Base-by-base conservation (phyloP, 345 rosid genomes). In the Rubroshorea leprosula region DNA sequence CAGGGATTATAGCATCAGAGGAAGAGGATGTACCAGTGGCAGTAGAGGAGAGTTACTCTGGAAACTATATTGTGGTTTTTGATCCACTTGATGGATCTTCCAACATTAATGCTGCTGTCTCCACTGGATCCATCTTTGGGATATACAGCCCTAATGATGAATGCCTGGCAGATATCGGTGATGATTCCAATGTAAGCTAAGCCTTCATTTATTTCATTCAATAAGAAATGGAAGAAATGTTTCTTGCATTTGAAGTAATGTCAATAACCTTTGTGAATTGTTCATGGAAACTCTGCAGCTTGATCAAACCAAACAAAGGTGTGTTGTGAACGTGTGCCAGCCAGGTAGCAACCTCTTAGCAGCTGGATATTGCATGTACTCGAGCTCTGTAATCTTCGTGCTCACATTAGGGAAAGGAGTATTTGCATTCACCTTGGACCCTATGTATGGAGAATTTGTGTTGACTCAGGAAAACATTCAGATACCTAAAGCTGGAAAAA, bases 11-110 rank as follows among this genome's bases (percentile, higher is more conserved):
- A 51, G 97, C 98, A 5, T 92, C 98, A 5, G 95, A 89, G 70
- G 96, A 89, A 80, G 96, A 92, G 75, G 98, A 92, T 39, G 96
- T 92, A 26, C 98, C 98, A 1, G 98, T 92, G 35, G 97, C 96
- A 0, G 98, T 89, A 52, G 93, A 89, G 46, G 96, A 89, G 71
- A 89, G 93, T 63, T 92, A 76, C 89, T 89, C 96, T 1, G 94
- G 95, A 3, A 92, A 92, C 81, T 92, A 89, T 64, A 82, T 92
- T 10, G 95, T 80, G 24, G 97, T 89, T 21, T 89, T 92, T 52
- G 95, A 92, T 63, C 97, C 95, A 2, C 98, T 92, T 14, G 98
- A 92, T 57, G 98, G 98, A 66, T 92, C 97, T 18, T 86, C 97
- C 66, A 89, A 92, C 82, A 81, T 89, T 23, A 97, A 89, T 63